Evolutionary conservation across 192 early-diverging fungal genomes (phyloP).

Genomic region (Pilobolus umbonatus): DNA sequence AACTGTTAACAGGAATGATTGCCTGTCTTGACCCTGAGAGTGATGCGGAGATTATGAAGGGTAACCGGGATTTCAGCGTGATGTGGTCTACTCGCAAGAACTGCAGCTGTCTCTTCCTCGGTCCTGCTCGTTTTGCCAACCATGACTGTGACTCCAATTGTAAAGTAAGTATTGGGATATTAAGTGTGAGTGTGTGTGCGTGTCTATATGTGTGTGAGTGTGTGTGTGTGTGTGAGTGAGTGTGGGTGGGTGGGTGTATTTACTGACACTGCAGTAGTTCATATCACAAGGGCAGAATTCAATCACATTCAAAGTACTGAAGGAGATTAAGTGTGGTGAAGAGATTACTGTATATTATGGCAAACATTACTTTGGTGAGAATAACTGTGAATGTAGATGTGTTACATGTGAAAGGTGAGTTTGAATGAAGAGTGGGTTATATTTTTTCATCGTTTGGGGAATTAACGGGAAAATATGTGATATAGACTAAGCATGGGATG

Average conservation of each 20-base stretch:
- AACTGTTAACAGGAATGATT: constrained; percentile 48
- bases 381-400: constrained; percentile 58
- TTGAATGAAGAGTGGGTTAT: not conserved
- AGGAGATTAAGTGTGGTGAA: constrained; percentile 46
- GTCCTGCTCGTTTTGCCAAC: constrained; percentile 61
- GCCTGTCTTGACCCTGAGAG: constrained; percentile 47
- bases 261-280: no score
- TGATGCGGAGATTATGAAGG: constrained; percentile 44
- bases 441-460: not conserved
- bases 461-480: not conserved
- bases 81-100: constrained; percentile 45
- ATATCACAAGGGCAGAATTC: constrained; percentile 41
- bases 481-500: constrained; percentile 7
- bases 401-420: constrained; percentile 51
- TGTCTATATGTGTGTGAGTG: not conserved
- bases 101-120: constrained; percentile 51
- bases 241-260: no score
- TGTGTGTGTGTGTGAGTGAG: not conserved
- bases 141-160: constrained; percentile 59
- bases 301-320: constrained; percentile 51
- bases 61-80: constrained; percentile 45
- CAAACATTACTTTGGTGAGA: constrained; percentile 55
- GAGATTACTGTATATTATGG: constrained; percentile 61
- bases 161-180: constrained; percentile 18
- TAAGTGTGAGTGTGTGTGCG: not conserved